phyloP scores from a whole-genome alignment of 768 basidiomycete genomes.

The Strobilomyces dryophilus region DNA sequence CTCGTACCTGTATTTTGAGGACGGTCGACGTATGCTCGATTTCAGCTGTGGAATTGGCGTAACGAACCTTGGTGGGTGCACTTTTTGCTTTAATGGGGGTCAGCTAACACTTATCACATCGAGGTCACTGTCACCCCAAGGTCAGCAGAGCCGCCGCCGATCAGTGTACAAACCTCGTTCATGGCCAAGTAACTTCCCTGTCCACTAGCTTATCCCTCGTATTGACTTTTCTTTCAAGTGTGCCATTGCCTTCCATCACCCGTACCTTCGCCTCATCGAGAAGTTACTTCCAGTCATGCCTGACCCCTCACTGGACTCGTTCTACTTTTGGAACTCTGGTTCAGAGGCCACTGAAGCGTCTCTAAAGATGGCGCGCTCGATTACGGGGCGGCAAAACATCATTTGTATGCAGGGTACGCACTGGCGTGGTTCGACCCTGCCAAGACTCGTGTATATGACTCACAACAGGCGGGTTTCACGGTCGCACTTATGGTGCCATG shows the following conservation, averaged over 20 bases:
- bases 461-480: conserved; percentile 74
- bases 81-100: not conserved
- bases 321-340: conserved; percentile 98
- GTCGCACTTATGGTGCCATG: conserved; percentile 91
- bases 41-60: conserved; percentile 90
- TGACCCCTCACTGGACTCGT: conserved; percentile 83
- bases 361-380: conserved; percentile 77
- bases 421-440: not conserved
- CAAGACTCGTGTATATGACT: not conserved
- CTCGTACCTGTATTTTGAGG: conserved; percentile 66
- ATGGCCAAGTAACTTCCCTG: conserved; percentile 56
- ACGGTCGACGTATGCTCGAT: conserved; percentile 74
- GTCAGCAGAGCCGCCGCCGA: conserved; percentile 86
- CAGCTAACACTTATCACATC: not conserved
- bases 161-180: conserved; percentile 78
- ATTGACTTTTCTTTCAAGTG: conserved; percentile 47
- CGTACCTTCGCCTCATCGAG: conserved; percentile 85
- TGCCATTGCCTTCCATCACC: conserved; percentile 83
- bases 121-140: conserved; percentile 85
- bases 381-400: conserved; percentile 82
- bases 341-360: conserved; percentile 90
- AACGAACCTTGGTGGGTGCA: conserved; percentile 64
- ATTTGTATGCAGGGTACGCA: conserved; percentile 80
- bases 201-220: not conserved
- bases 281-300: conserved; percentile 87